Percentiles rank a stretch among this genome's conserved stretches.
Conservation (phyloP, 345 rosid genomes). For the Eutrema heterophyllum region DNA sequence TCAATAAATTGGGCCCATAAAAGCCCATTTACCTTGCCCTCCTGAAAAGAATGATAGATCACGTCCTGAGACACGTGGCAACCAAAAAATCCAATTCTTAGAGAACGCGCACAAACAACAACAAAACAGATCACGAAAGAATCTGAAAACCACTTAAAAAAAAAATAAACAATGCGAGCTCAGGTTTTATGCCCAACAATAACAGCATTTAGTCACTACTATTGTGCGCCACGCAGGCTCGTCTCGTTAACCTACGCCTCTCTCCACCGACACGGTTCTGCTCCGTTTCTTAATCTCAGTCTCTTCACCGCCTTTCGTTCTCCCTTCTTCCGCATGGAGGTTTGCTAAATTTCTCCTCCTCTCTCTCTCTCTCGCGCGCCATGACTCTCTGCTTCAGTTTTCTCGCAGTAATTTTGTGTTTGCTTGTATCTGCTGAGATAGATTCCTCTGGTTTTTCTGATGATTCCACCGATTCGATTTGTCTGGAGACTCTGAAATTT, state of each 20-base stretch:
- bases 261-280: constrained; percentile 23
- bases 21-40: background rate
- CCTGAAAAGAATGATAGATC: background rate
- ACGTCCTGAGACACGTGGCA: constrained; percentile 13
- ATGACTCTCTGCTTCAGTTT: background rate
- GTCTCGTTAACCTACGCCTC: constrained; percentile 23
- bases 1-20: background rate
- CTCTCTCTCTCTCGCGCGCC: background rate
- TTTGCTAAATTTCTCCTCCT: constrained; percentile 3
- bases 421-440: background rate
- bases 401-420: background rate
- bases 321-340: constrained; percentile 65
- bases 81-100: background rate
- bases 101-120: background rate
- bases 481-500: constrained; percentile 13
- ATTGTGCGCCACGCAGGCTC: constrained; percentile 36
- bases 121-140: constrained; percentile 18
- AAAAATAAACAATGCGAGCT: constrained; percentile 1
- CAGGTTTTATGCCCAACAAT: constrained; percentile 28
- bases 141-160: background rate
- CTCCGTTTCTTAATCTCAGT: constrained; percentile 18
- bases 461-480: background rate
- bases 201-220: constrained; percentile 41
- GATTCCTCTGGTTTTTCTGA: background rate
- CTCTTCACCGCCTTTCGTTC: constrained; percentile 21